These are phyloP conservation scores for Neofusicoccum ribis DNA, from an alignment of 2,329 filamentous ascomycete species.

Conservation along the genomic window DNA sequence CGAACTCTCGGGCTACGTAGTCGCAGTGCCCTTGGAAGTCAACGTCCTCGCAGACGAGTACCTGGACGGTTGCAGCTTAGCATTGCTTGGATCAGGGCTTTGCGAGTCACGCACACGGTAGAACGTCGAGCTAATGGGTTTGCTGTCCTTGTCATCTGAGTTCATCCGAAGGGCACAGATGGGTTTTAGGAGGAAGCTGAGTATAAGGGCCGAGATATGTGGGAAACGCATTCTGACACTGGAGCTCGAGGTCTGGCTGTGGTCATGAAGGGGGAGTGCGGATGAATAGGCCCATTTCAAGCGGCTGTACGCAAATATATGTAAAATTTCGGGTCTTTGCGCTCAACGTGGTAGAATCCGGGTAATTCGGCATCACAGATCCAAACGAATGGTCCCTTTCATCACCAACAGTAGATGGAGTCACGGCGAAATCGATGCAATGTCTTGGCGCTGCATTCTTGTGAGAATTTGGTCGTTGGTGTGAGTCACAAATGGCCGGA, in stretches of 20 bases:
- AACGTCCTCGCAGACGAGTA: constrained; percentile 5
- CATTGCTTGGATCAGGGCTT: too few species aligned
- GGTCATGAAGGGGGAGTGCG: too few species aligned
- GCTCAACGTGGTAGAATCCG: too few species aligned
- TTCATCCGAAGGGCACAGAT: neutral
- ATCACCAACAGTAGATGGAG: too few species aligned
- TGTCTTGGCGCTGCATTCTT: neutral
- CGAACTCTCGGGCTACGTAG: neutral
- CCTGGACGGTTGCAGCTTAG: neutral
- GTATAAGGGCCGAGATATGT: neutral
- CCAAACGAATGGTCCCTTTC: too few species aligned
- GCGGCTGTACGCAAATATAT: neutral
- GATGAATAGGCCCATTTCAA: too few species aligned
- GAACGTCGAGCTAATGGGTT: neutral
- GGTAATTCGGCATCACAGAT: too few species aligned
- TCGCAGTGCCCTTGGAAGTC: constrained; percentile 7
- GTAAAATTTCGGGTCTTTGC: neutral
- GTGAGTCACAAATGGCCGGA: neutral
- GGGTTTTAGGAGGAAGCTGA: neutral
- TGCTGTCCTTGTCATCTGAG: neutral
- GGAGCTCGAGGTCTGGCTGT: neutral
- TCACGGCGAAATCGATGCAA: too few species aligned
- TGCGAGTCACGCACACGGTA: neutral
- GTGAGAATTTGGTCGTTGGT: neutral
- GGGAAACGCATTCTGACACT: neutral